Conservation (phyloP, 495 filamentous ascomycete genomes). For the Symbiotaphrina buchneri region DNA sequence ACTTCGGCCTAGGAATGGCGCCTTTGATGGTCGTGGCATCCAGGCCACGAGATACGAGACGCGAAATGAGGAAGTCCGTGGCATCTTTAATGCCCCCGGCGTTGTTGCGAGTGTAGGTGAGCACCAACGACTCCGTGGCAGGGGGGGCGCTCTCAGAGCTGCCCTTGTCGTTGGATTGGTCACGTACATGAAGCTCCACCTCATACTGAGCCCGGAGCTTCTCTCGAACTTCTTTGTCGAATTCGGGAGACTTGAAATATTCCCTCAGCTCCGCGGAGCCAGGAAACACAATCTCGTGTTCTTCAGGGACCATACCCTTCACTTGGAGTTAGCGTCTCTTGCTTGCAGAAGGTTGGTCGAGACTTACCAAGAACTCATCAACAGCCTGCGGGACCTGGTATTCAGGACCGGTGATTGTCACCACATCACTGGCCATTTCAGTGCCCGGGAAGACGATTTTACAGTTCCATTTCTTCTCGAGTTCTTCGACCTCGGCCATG, state of each 20-base stretch:
- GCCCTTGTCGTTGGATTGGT: constrained; percentile 15
- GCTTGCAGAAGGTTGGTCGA: neutral
- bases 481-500: constrained; percentile 69
- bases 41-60: constrained; percentile 62
- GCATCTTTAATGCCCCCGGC: constrained; percentile 88
- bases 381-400: constrained; percentile 93
- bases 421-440: constrained; percentile 87
- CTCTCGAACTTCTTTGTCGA: constrained; percentile 50
- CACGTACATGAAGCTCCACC: constrained; percentile 49
- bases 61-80: constrained; percentile 75
- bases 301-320: constrained; percentile 88
- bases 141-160: neutral
- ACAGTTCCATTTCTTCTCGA: constrained; percentile 98
- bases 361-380: constrained; percentile 68
- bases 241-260: constrained; percentile 57
- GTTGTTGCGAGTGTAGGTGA: constrained; percentile 88
- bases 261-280: constrained; percentile 47
- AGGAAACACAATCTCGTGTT: constrained; percentile 70
- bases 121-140: constrained; percentile 24
- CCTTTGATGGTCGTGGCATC: constrained; percentile 76
- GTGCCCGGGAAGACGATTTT: constrained; percentile 95
- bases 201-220: constrained; percentile 83
- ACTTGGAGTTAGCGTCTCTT: neutral
- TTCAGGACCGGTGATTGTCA: constrained; percentile 85
- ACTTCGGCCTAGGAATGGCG: constrained; percentile 85